phyloP scores from a whole-genome alignment of 116 monocot species.

The Trichopus zeylanicus region DNA sequence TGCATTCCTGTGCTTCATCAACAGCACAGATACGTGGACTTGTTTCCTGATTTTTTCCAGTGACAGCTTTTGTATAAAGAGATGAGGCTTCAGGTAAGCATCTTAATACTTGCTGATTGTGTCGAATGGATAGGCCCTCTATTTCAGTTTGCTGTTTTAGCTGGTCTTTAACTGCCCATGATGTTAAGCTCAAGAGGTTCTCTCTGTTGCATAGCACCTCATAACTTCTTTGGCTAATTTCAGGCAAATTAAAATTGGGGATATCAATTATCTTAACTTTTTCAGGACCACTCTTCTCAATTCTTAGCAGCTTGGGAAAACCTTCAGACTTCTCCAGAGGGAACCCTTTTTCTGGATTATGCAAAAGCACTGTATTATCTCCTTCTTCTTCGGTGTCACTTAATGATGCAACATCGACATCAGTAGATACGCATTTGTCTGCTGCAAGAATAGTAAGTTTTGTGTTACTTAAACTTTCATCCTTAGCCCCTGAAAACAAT shows the following conservation, averaged over 20 bases:
- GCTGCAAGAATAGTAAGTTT: background rate
- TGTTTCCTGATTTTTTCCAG: constrained; percentile 4
- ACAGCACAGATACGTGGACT: constrained; percentile 7
- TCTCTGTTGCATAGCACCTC: constrained; percentile 3
- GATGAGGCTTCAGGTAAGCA: constrained; percentile 3
- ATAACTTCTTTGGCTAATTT: constrained; percentile 21
- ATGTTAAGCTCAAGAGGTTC: background rate
- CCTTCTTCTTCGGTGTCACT: constrained; percentile 13
- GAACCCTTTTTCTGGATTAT: constrained; percentile 14
- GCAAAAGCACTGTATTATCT: background rate
- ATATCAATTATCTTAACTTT: constrained; percentile 22
- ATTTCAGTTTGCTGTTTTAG: constrained; percentile 6
- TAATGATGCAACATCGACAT: constrained; percentile 8
- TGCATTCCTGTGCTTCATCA: constrained; percentile 7
- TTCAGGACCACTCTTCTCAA: constrained; percentile 17
- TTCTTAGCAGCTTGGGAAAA: constrained; percentile 11
- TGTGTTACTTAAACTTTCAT: constrained; percentile 7
- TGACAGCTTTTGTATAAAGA: constrained; percentile 4
- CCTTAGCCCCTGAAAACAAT: background rate
- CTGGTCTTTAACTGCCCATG: constrained; percentile 13
- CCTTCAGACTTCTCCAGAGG: constrained; percentile 13
- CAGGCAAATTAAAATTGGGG: constrained; percentile 39
- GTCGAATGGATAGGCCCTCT: constrained; percentile 2
- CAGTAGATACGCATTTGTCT: constrained; percentile 2
- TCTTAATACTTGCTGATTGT: background rate